phyloP scores from a whole-genome alignment of 2,329 filamentous ascomycete genomes.

The Cercospora berteroae region DNA sequence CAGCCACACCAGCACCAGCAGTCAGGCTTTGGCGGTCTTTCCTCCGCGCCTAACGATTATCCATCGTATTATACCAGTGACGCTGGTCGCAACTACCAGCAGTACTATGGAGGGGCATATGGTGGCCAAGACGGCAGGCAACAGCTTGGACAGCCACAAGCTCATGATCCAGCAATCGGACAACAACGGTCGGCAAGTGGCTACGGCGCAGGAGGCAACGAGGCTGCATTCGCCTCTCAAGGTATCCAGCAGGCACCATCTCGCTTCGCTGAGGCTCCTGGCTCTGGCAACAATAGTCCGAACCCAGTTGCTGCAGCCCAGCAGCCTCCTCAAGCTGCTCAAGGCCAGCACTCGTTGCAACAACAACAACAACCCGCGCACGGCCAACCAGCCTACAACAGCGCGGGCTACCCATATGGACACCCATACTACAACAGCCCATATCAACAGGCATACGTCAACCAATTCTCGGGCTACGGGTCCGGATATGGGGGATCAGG shows the following conservation, averaged over 20 bases:
- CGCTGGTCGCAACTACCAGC: constrained; percentile 69
- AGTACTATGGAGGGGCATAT: constrained; percentile 60
- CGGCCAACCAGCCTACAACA: constrained; percentile 40
- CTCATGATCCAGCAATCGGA: constrained; percentile 68
- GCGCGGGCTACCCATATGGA: constrained; percentile 59
- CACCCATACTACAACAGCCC: constrained; percentile 61
- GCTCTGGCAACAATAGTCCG: constrained; percentile 86
- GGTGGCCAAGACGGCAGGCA: constrained; percentile 46
- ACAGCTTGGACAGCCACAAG: constrained; percentile 39
- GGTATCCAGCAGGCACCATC: constrained; percentile 54
- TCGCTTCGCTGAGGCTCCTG: constrained; percentile 72
- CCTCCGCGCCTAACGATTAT: constrained; percentile 74
- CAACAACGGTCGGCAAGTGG: constrained; percentile 77
- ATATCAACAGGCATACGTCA: constrained; percentile 63
- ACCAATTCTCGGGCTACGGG: constrained; percentile 57
- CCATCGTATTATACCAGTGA: constrained; percentile 77
- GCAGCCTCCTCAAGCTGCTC: constrained; percentile 45
- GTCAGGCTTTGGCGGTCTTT: constrained; percentile 65
- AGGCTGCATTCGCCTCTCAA: constrained; percentile 46
- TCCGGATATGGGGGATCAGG: constrained; percentile 38
- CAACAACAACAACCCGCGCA: constrained; percentile 34
- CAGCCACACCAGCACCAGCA: constrained; percentile 57
- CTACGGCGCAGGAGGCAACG: constrained; percentile 62
- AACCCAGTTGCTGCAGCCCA: constrained; percentile 67
- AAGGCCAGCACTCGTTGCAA: constrained; percentile 29